Conservation (phyloP, 2,329 filamentous ascomycete species). For the Pseudogymnoascus sp. region DNA sequence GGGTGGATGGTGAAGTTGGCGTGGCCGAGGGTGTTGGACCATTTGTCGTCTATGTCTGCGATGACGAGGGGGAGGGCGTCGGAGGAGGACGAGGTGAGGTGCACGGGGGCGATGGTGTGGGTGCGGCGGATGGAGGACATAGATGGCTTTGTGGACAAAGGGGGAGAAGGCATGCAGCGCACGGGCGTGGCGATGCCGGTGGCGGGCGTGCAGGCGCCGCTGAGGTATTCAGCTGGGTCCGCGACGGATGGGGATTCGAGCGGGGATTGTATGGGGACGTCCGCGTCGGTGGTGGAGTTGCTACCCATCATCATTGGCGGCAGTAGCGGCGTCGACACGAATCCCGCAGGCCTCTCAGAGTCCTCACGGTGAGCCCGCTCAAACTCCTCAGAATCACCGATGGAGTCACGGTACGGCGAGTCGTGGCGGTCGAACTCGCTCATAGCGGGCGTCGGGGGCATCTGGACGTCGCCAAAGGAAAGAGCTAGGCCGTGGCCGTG, state of each 20-base stretch:
- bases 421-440: conserved; percentile 56
- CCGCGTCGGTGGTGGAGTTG: conserved; percentile 35
- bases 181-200: conserved; percentile 38
- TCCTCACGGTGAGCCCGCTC: conserved; percentile 43
- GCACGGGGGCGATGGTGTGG: conserved; percentile 33
- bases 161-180: conserved; percentile 52
- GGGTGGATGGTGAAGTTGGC: conserved; percentile 88
- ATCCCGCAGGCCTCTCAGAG: conserved; percentile 49
- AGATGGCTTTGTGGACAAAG: conserved; percentile 71
- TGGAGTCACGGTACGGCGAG: conserved; percentile 27
- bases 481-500: conserved; percentile 26
- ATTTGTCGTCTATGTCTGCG: conserved; percentile 66
- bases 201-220: conserved; percentile 15
- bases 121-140: conserved; percentile 61
- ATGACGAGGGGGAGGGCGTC: conserved; percentile 58
- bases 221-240: conserved; percentile 30
- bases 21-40: conserved; percentile 80
- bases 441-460: conserved; percentile 55
- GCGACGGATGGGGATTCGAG: conserved; percentile 77
- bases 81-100: conserved; percentile 44
- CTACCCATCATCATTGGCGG: conserved; percentile 64
- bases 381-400: conserved; percentile 35
- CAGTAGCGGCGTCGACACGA: conserved; percentile 75
- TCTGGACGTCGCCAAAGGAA: conserved; percentile 37
- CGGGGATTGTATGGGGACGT: conserved; percentile 65